These are phyloP conservation scores for Hirschfeldia incana DNA, from an alignment of 345 rosid species.

Conservation along the genomic window DNA sequence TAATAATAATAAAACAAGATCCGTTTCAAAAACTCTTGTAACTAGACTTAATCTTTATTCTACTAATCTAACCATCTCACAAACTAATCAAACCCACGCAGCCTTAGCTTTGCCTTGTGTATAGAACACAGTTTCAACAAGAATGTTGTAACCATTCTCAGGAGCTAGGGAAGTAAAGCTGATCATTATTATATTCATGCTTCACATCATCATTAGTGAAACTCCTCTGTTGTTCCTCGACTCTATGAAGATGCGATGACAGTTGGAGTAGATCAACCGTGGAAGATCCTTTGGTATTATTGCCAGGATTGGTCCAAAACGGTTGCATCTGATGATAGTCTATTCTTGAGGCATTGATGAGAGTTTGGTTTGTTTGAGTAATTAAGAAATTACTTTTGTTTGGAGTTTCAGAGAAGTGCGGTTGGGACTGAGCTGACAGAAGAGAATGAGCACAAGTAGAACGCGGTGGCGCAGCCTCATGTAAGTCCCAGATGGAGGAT, in stretches of 20 bases:
- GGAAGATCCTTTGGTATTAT: slow-evolving; percentile 19
- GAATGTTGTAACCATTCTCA: slow-evolving; percentile 27
- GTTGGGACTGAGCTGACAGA: slow-evolving; percentile 81
- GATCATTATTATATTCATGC: slow-evolving; percentile 49
- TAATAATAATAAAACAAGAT: not conserved
- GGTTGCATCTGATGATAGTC: slow-evolving; percentile 18
- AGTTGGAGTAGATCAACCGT: slow-evolving; percentile 70
- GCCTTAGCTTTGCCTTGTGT: too few species aligned
- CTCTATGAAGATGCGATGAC: slow-evolving; percentile 72
- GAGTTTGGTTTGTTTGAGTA: slow-evolving; percentile 33
- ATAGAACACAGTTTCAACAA: not conserved
- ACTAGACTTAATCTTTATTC: not conserved
- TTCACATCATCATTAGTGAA: slow-evolving; percentile 48
- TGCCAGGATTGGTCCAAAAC: not conserved
- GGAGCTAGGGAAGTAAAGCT: slow-evolving; percentile 43
- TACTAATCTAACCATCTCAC: slow-evolving; percentile 14
- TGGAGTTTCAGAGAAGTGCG: slow-evolving; percentile 41
- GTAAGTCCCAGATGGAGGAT: slow-evolving; percentile 37
- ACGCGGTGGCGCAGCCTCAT: slow-evolving; percentile 31
- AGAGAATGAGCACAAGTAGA: slow-evolving; percentile 91
- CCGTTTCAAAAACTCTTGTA: slow-evolving; percentile 10
- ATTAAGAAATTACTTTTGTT: slow-evolving; percentile 35
- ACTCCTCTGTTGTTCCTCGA: slow-evolving; percentile 71
- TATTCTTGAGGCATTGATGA: not conserved
- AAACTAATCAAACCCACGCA: slow-evolving; percentile 7